phyloP scores from a whole-genome alignment of 371 early-diverging fungal species.

The Chytridium lagenaria region DNA sequence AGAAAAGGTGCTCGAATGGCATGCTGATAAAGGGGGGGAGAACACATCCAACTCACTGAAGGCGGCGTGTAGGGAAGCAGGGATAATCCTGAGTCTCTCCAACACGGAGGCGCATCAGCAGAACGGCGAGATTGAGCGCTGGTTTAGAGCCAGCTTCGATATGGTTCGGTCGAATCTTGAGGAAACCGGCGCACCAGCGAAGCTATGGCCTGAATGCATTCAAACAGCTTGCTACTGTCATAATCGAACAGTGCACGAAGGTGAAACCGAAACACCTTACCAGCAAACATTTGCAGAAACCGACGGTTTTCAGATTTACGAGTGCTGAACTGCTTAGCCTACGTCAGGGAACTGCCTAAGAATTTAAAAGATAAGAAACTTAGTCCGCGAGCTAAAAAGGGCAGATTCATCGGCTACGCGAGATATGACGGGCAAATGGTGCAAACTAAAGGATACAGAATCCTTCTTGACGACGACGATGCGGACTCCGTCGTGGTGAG shows the following conservation, averaged over 20 bases:
- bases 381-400: slow-evolving; percentile 5
- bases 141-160: slow-evolving; percentile 21
- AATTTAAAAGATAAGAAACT: slow-evolving; percentile 6
- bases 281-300: background rate
- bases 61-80: background rate
- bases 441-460: slow-evolving; percentile 11
- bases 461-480: slow-evolving; percentile 8
- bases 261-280: slow-evolving; percentile 6
- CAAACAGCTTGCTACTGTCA: background rate
- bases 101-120: slow-evolving; percentile 19
- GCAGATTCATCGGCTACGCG: slow-evolving; percentile 19
- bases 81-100: background rate
- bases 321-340: slow-evolving; percentile 22
- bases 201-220: slow-evolving; percentile 14
- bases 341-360: slow-evolving; percentile 7
- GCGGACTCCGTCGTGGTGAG: slow-evolving; percentile 8
- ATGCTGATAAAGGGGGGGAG: slow-evolving; percentile 25
- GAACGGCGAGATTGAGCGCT: slow-evolving; percentile 26
- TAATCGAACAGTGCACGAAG: slow-evolving; percentile 16
- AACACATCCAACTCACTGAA: background rate
- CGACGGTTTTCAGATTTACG: slow-evolving; percentile 1
- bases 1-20: slow-evolving; percentile 19
- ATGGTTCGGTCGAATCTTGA: slow-evolving; percentile 1
- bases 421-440: background rate
- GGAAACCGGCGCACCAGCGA: slow-evolving; percentile 10